Percentiles rank a stretch among this genome's conserved stretches.
These are phyloP conservation scores for Crithidia acanthocephali DNA, from an alignment of 208 protist species.

Conservation along the genomic window DNA sequence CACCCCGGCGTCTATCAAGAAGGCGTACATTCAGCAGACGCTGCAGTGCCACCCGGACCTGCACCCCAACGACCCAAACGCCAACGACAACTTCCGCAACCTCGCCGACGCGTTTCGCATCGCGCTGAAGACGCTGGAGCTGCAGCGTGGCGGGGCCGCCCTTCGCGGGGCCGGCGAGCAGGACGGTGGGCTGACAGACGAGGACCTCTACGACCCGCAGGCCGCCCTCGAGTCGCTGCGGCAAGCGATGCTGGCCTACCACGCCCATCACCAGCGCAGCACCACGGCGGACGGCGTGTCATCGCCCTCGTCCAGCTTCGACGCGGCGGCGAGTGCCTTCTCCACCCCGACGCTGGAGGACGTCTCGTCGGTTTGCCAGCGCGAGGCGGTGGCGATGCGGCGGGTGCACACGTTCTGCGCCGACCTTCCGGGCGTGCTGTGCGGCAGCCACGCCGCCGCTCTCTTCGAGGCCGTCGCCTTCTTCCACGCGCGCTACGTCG, in stretches of 20 bases:
- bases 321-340: slow-evolving; percentile 33
- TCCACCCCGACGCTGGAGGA: slow-evolving; percentile 67
- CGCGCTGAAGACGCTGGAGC: slow-evolving; percentile 69
- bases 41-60: slow-evolving; percentile 86
- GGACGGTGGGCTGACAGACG: background rate
- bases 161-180: background rate
- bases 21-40: slow-evolving; percentile 78
- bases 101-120: slow-evolving; percentile 80
- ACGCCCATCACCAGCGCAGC: slow-evolving; percentile 26
- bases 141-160: slow-evolving; percentile 12
- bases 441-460: slow-evolving; percentile 60
- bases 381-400: slow-evolving; percentile 67
- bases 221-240: slow-evolving; percentile 59
- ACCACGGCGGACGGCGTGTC: background rate
- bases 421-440: slow-evolving; percentile 70
- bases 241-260: slow-evolving; percentile 62
- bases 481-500: slow-evolving; percentile 76
- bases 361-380: slow-evolving; percentile 72
- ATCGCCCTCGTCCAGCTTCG: background rate
- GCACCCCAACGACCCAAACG: slow-evolving; percentile 68
- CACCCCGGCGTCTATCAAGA: slow-evolving; percentile 67
- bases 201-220: slow-evolving; percentile 51
- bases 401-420: slow-evolving; percentile 72
- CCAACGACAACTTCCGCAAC: slow-evolving; percentile 71
- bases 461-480: slow-evolving; percentile 86